Conservation (phyloP, 805 yeast genomes). For the Cyberlindnera bimundalis region DNA sequence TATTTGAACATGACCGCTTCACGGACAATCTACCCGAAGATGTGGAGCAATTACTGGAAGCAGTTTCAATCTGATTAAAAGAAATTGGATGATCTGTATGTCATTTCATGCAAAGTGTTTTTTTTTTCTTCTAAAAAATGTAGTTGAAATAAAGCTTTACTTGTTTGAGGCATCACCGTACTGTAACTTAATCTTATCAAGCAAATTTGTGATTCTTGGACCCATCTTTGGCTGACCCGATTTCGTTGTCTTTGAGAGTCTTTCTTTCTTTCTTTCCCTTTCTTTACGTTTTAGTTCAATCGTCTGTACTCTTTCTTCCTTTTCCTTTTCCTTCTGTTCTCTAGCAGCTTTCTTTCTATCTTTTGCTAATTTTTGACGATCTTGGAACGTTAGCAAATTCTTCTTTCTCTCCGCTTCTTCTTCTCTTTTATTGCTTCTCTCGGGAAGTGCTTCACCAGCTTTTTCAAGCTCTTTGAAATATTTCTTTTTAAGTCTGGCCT, state of each 20-base stretch:
- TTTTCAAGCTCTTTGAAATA: conserved; percentile 76
- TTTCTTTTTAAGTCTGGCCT: conserved; percentile 75
- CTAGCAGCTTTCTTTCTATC: conserved; percentile 32
- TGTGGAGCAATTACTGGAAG: conserved; percentile 10
- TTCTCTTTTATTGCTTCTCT: conserved; percentile 28
- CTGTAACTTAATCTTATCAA: conserved; percentile 70
- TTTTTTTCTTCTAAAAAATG: too few species aligned
- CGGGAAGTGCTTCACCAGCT: conserved; percentile 60
- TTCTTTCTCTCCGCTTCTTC: conserved; percentile 20
- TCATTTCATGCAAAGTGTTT: too few species aligned
- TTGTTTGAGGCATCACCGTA: conserved; percentile 12
- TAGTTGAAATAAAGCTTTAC: too few species aligned
- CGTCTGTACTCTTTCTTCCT: conserved; percentile 37
- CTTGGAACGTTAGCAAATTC: conserved; percentile 30
- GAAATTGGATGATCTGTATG: neutral
- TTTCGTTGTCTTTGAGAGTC: conserved; percentile 52
- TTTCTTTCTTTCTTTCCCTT: conserved; percentile 43
- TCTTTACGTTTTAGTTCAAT: conserved; percentile 39
- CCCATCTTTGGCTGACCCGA: conserved; percentile 91
- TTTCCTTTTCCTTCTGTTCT: conserved; percentile 33
- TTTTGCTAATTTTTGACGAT: conserved; percentile 35
- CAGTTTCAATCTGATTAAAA: conserved; percentile 9
- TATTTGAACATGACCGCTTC: conserved; percentile 19
- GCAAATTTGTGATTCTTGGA: conserved; percentile 72
- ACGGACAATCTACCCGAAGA: conserved; percentile 5